These are phyloP conservation scores for Halocafeteria seosinensis DNA, from an alignment of 108 stramenopile genomes.

Conservation along the genomic window DNA sequence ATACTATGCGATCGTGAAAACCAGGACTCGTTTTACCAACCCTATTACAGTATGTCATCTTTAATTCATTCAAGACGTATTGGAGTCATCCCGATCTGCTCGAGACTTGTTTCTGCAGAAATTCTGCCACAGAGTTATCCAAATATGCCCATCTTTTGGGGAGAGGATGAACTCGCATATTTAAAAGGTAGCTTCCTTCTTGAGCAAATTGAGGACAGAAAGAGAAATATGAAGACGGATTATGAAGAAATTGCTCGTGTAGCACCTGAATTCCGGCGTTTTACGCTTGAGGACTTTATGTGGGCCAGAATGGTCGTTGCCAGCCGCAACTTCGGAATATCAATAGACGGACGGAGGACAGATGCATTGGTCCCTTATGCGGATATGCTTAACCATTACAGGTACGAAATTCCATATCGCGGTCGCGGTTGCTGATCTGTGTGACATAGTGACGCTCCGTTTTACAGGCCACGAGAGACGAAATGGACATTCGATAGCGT, in stretches of 20 bases:
- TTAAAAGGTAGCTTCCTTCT: conserved; percentile 68
- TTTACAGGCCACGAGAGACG: conserved; percentile 88
- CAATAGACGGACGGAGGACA: conserved; percentile 75
- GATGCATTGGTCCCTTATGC: conserved; percentile 92
- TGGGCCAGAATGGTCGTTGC: conserved; percentile 99
- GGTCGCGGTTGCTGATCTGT: too few relatives aligned
- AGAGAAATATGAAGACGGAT: conserved; percentile 67
- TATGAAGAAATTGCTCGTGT: conserved; percentile 68
- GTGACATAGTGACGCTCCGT: too few relatives aligned
- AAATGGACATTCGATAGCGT: conserved; percentile 97
- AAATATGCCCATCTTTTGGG: conserved; percentile 98
- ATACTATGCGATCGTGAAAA: conserved; percentile 72
- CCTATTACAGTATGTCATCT: conserved; percentile 82
- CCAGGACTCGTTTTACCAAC: conserved; percentile 66
- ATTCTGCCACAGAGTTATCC: conserved; percentile 62
- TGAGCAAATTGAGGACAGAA: conserved; percentile 54
- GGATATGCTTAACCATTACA: conserved; percentile 98
- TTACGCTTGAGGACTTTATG: conserved; percentile 51
- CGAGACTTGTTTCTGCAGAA: conserved; percentile 78
- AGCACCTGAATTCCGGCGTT: conserved; percentile 45
- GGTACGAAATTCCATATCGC: too few relatives aligned
- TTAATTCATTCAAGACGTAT: conserved; percentile 90
- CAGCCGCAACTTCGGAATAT: conserved; percentile 82
- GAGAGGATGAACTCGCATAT: conserved; percentile 49
- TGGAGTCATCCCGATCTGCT: conserved; percentile 56